A percentile compares a stretch with the other conserved stretches of the same genome.
Evolutionary conservation across 768 basidiomycete genomes (phyloP).

Genomic region (Pilatotrama ljubarskyi): DNA sequence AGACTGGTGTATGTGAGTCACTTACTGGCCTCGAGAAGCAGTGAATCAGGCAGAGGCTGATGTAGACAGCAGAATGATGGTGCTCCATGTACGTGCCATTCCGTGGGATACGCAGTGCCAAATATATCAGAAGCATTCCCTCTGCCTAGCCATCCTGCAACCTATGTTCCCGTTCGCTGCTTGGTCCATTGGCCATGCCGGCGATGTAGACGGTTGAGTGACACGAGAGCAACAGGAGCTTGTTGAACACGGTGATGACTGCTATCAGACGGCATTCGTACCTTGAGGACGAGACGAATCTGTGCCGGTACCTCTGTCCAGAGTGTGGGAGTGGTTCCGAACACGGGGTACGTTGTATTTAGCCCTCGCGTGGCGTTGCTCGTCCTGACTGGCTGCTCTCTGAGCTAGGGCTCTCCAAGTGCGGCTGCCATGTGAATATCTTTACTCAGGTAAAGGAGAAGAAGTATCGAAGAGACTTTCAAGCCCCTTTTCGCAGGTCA

Average conservation of each 20-base stretch:
- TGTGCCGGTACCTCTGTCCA: not conserved
- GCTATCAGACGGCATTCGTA: not conserved
- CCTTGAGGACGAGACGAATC: not conserved
- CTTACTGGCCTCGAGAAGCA: not conserved
- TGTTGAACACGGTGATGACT: not conserved
- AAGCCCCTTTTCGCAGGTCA: conserved; percentile 7
- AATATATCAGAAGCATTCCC: not conserved
- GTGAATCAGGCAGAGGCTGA: conserved; percentile 1
- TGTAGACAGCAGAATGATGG: conserved; percentile 1
- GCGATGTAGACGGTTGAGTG: not conserved
- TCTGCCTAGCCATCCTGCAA: not conserved
- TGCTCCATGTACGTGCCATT: conserved; percentile 5
- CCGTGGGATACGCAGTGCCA: conserved; percentile 6
- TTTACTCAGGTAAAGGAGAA: not conserved
- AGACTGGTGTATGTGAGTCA: not conserved
- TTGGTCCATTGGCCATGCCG: not conserved
- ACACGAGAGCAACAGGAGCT: not conserved
- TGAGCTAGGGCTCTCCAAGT: not conserved
- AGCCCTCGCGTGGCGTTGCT: not conserved
- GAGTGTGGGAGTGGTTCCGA: not conserved
- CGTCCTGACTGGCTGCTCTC: not conserved
- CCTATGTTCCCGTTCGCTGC: not conserved
- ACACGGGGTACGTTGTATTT: conserved; percentile 5
- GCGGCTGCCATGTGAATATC: conserved; percentile 9
- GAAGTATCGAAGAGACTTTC: conserved; percentile 10